Percentiles rank a stretch among this genome's conserved stretches.
phyloP scores from a whole-genome alignment of 2,329 filamentous ascomycete genomes.

The Fusarium sp. region DNA sequence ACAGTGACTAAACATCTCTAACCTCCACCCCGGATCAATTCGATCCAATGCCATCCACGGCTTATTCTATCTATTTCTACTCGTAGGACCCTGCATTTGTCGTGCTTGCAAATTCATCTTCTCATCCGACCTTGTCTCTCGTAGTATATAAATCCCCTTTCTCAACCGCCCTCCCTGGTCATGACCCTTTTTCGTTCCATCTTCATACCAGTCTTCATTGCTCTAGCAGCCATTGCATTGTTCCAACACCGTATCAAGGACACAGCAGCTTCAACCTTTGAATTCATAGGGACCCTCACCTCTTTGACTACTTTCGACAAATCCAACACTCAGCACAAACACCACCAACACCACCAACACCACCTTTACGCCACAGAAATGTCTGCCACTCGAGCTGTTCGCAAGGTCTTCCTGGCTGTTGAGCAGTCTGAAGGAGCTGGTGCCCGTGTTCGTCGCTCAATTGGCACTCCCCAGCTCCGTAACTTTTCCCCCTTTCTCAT shows the following conservation, averaged over 20 bases:
- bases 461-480: conserved; percentile 83
- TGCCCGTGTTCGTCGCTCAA: conserved; percentile 84
- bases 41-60: conserved; percentile 4
- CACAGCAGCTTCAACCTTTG: conserved; percentile 29
- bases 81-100: conserved; percentile 21
- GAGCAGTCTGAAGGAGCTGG: conserved; percentile 91
- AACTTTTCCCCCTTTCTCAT: conserved; percentile 95
- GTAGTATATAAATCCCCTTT: conserved; percentile 34
- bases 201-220: conserved; percentile 44
- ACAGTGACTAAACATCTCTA: conserved; percentile 39
- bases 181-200: conserved; percentile 47
- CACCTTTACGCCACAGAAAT: conserved; percentile 59
- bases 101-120: conserved; percentile 22
- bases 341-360: conserved; percentile 37
- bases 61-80: conserved; percentile 34
- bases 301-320: neutral
- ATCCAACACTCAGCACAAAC: conserved; percentile 7
- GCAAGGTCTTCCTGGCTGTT: conserved; percentile 82
- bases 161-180: conserved; percentile 25
- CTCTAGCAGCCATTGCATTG: conserved; percentile 42
- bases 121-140: conserved; percentile 14
- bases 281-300: conserved; percentile 21
- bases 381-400: conserved; percentile 78
- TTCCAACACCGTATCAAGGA: conserved; percentile 40
- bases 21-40: conserved; percentile 21